Evolutionary conservation across 805 yeast species (phyloP).

Genomic region (Suhomyces sp.): DNA sequence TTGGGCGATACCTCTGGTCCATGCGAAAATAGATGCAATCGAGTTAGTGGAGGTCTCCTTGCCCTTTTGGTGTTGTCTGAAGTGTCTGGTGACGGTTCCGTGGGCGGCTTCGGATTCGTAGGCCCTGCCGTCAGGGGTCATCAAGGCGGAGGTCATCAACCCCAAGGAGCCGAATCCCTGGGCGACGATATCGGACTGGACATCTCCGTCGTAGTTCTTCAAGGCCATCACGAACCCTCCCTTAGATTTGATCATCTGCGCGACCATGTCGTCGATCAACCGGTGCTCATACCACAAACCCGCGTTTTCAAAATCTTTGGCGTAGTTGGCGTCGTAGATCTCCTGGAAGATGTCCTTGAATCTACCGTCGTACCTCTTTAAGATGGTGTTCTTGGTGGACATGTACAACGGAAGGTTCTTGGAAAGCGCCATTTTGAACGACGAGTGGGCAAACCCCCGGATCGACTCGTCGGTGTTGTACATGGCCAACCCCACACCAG

Average conservation of each 20-base stretch:
- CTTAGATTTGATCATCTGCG: conserved; percentile 81
- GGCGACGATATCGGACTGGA: conserved; percentile 80
- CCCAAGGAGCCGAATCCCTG: conserved; percentile 86
- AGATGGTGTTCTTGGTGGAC: conserved; percentile 77
- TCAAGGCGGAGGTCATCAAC: conserved; percentile 77
- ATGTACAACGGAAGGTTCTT: conserved; percentile 63
- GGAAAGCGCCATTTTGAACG: conserved; percentile 69
- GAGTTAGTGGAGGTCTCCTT: conserved; percentile 83
- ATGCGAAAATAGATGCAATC: conserved; percentile 80
- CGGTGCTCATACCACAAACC: conserved; percentile 78
- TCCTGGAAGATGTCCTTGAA: conserved; percentile 78
- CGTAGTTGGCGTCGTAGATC: conserved; percentile 57
- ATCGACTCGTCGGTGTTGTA: conserved; percentile 81
- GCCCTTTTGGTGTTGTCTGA: conserved; percentile 77
- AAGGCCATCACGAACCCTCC: conserved; percentile 81
- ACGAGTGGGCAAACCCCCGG: conserved; percentile 73
- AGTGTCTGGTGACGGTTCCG: conserved; percentile 86
- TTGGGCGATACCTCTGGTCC: conserved; percentile 81
- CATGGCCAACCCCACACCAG: conserved; percentile 81
- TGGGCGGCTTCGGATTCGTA: conserved; percentile 86
- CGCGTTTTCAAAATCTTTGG: conserved; percentile 51
- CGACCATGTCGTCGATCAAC: conserved; percentile 84
- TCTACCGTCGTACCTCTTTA: conserved; percentile 79
- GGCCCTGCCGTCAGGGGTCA: conserved; percentile 84
- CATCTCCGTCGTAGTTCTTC: conserved; percentile 86